Conservation (phyloP, 352 stramenopile genomes). For the Thraustotheca clavata region DNA sequence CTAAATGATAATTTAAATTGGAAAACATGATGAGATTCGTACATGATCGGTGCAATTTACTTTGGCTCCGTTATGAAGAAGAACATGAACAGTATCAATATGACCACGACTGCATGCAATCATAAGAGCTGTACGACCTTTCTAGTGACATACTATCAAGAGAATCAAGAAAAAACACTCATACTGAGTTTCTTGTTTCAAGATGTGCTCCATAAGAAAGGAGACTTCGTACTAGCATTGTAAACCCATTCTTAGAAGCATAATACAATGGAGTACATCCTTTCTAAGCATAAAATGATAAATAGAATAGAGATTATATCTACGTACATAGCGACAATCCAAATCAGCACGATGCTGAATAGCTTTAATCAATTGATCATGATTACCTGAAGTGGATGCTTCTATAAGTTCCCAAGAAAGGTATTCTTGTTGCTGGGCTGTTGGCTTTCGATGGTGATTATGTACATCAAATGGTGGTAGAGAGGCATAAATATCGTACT, state of each 20-base stretch:
- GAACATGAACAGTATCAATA: background rate
- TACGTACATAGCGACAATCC: slow-evolving; percentile 18
- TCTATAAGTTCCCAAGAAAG: slow-evolving; percentile 2
- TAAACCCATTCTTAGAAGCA: slow-evolving; percentile 6
- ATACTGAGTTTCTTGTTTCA: slow-evolving; percentile 2
- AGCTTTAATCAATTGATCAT: background rate
- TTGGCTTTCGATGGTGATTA: background rate
- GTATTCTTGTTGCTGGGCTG: background rate
- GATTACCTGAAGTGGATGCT: background rate
- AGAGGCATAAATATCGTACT: background rate
- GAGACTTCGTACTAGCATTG: background rate
- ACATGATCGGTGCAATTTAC: background rate
- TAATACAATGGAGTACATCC: slow-evolving; percentile 18
- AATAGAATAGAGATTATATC: background rate
- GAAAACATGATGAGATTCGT: background rate
- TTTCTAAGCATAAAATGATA: background rate
- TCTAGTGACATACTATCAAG: slow-evolving; percentile 1
- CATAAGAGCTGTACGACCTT: slow-evolving; percentile 20
- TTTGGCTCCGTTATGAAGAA: slow-evolving; percentile 5
- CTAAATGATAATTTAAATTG: background rate
- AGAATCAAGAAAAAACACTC: background rate
- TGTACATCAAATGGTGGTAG: background rate
- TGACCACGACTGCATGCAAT: slow-evolving; percentile 15
- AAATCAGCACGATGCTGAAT: slow-evolving; percentile 3
- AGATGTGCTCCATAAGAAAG: background rate